Evolutionary conservation across 805 yeast species (phyloP).

Genomic region (Saturnispora bothae): DNA sequence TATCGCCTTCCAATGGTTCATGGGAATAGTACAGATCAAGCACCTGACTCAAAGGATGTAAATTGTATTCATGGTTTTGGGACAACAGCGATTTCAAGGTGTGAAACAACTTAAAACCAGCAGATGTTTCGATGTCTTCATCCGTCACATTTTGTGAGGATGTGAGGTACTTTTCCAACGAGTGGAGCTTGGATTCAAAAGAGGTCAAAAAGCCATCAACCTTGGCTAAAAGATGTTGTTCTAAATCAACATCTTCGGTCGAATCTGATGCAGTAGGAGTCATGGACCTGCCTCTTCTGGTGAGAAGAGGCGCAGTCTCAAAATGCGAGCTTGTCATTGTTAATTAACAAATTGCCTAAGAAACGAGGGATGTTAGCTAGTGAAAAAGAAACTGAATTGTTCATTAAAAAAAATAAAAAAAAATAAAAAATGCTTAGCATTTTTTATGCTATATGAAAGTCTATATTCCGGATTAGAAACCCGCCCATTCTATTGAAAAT

Average conservation of each 20-base stretch:
- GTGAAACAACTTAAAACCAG: conserved; percentile 18
- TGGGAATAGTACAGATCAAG: conserved; percentile 24
- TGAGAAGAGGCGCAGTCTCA: neutral
- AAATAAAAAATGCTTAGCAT: too few species aligned
- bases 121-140: conserved; percentile 4
- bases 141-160: conserved; percentile 12
- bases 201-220: conserved; percentile 22
- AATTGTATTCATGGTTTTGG: conserved; percentile 18
- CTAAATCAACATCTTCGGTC: conserved; percentile 11
- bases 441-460: too few species aligned
- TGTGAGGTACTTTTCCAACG: conserved; percentile 21
- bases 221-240: conserved; percentile 20
- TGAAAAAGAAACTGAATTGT: too few species aligned
- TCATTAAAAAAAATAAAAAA: neutral
- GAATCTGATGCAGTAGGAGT: neutral
- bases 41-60: conserved; percentile 23
- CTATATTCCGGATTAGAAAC: conserved; percentile 43
- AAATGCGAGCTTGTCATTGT: too few species aligned
- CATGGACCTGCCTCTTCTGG: neutral
- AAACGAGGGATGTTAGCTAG: too few species aligned
- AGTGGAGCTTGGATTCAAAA: conserved; percentile 22
- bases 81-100: conserved; percentile 18
- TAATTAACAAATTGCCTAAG: too few species aligned
- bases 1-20: conserved; percentile 8
- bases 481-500: conserved; percentile 92